A percentile compares a stretch with the other conserved stretches of the same genome.
Conservation (phyloP, 495 filamentous ascomycete genomes). For the Cryomyces minteri region DNA sequence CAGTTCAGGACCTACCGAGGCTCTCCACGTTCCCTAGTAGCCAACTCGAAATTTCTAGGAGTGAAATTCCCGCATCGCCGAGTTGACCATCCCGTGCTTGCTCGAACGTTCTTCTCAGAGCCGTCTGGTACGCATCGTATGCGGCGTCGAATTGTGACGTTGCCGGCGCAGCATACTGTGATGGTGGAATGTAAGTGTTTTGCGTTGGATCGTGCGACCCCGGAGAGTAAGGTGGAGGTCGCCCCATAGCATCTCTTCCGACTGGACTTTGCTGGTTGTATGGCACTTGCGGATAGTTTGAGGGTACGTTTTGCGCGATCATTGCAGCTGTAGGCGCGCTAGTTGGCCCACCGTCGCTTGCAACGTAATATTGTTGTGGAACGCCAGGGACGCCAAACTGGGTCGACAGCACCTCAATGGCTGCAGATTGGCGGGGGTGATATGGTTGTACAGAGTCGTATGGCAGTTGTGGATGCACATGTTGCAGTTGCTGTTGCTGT, state of each 20-base stretch:
- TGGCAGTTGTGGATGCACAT: constrained; percentile 41
- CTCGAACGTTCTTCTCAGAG: constrained; percentile 56
- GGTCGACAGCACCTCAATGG: constrained; percentile 58
- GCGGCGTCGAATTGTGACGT: constrained; percentile 33
- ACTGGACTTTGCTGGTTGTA: constrained; percentile 37
- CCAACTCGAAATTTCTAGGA: constrained; percentile 73
- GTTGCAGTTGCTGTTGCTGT: constrained; percentile 39
- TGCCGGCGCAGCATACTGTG: constrained; percentile 17
- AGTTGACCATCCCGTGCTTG: constrained; percentile 56
- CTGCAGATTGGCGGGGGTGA: constrained; percentile 59
- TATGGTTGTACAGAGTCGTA: constrained; percentile 74
- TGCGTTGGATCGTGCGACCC: constrained; percentile 36
- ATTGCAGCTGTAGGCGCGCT: constrained; percentile 37
- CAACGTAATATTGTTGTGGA: constrained; percentile 64
- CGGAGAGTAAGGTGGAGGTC: constrained; percentile 27
- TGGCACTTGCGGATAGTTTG: constrained; percentile 31
- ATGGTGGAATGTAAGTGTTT: constrained; percentile 11
- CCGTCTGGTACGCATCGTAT: constrained; percentile 56
- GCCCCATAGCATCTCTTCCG: constrained; percentile 28
- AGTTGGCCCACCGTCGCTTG: constrained; percentile 37
- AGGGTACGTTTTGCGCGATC: constrained; percentile 31
- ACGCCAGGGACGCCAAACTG: constrained; percentile 45
- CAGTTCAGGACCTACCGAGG: constrained; percentile 52
- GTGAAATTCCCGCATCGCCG: constrained; percentile 47
- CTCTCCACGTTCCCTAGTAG: constrained; percentile 62